These are phyloP conservation scores for Backusella liffmaniae DNA, from an alignment of 192 early-diverging fungal genomes.

Conservation along the genomic window DNA sequence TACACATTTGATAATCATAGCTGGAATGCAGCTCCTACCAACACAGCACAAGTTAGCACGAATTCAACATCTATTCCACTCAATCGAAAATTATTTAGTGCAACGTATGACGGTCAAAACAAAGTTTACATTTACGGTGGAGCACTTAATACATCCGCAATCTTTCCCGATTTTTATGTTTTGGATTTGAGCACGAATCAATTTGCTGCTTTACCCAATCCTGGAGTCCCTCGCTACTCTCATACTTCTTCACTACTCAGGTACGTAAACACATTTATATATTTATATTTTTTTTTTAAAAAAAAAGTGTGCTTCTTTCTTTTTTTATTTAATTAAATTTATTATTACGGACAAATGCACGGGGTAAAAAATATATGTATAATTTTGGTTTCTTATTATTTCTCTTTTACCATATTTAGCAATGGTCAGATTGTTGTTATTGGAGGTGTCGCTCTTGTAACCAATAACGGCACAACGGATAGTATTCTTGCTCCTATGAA, in stretches of 20 bases:
- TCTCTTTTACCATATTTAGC: constrained; percentile 14
- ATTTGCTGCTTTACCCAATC: constrained; percentile 12
- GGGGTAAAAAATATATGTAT: not conserved
- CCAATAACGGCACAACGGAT: not conserved
- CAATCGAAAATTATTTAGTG: constrained; percentile 20
- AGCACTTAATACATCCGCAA: constrained; percentile 5
- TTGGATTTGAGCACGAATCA: constrained; percentile 11
- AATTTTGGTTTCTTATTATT: constrained; percentile 7
- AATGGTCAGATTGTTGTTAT: constrained; percentile 29
- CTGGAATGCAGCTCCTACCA: not conserved
- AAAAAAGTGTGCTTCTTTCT: not conserved
- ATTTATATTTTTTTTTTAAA: not conserved
- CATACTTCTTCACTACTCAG: constrained; percentile 25
- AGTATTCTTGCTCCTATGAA: constrained; percentile 18
- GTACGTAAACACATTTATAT: not conserved
- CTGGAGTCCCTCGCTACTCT: constrained; percentile 20
- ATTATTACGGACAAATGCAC: constrained; percentile 4
- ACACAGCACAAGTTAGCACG: not conserved
- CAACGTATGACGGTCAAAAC: constrained; percentile 16
- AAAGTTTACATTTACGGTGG: constrained; percentile 35
- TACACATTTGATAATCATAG: not conserved
- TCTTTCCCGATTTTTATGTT: constrained; percentile 20
- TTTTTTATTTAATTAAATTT: not conserved
- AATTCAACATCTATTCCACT: not conserved
- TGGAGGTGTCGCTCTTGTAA: constrained; percentile 23